Percentiles rank a stretch among this genome's conserved stretches.
These are phyloP conservation scores for Candida sp. DNA, from an alignment of 1,139 yeast genomes.

Conservation along the genomic window DNA sequence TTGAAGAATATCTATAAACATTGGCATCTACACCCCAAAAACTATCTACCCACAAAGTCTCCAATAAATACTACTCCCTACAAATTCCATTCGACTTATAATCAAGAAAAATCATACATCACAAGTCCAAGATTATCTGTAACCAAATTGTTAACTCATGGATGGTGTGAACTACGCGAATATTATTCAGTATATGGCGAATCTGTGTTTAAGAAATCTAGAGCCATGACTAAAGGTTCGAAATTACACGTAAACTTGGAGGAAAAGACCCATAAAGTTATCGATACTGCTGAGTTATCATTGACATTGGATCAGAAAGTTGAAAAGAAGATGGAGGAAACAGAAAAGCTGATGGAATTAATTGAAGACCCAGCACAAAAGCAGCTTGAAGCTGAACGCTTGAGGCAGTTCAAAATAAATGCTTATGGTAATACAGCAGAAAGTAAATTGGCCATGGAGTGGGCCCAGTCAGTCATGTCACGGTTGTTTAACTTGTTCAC, in stretches of 20 bases:
- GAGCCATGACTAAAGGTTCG: constrained; percentile 36
- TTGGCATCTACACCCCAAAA: constrained; percentile 8
- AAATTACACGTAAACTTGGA: constrained; percentile 42
- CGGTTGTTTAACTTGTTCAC: constrained; percentile 38
- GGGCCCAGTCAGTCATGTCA: constrained; percentile 30
- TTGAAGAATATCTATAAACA: constrained; percentile 6
- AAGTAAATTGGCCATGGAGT: constrained; percentile 23
- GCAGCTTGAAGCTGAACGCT: constrained; percentile 1
- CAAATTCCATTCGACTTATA: constrained; percentile 19
- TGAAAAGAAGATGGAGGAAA: constrained; percentile 3
- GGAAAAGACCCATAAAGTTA: constrained; percentile 29
- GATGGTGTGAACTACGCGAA: constrained; percentile 53
- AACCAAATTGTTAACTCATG: constrained; percentile 40
- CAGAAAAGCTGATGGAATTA: not conserved
- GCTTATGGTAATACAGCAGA: constrained; percentile 11
- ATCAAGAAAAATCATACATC: constrained; percentile 22
- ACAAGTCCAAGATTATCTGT: constrained; percentile 39
- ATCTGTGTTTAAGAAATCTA: constrained; percentile 22
- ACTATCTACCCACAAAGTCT: constrained; percentile 8
- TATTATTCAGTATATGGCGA: constrained; percentile 43
- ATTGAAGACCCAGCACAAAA: constrained; percentile 4
- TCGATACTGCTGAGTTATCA: constrained; percentile 17
- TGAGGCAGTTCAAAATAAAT: not conserved
- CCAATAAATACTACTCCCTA: constrained; percentile 17
- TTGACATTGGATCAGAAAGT: constrained; percentile 14